phyloP scores from a whole-genome alignment of 805 yeast species.

The Candida silvicultrix region DNA sequence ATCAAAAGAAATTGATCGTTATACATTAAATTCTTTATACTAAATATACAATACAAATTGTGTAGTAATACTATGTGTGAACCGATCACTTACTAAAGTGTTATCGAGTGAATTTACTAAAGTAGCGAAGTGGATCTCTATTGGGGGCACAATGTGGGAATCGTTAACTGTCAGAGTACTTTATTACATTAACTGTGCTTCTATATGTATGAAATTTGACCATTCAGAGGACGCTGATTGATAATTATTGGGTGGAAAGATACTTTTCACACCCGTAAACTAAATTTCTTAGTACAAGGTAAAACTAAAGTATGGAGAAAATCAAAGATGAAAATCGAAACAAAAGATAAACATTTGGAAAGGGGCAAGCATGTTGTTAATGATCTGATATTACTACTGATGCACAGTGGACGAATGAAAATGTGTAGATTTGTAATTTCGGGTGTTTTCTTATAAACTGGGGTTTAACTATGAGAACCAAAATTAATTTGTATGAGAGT shows the following conservation, averaged over 20 bases:
- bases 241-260: neutral
- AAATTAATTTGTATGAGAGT: no score
- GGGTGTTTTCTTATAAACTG: neutral
- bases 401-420: neutral
- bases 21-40: no score
- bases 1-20: no score
- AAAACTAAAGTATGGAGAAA: neutral
- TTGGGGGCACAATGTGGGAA: no score
- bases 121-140: no score
- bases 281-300: neutral
- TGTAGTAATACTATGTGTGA: no score
- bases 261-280: neutral
- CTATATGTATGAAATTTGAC: neutral
- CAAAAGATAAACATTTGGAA: no score
- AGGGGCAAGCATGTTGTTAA: neutral
- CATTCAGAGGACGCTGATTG: neutral
- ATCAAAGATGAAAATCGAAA: no score
- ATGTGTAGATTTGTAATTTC: neutral
- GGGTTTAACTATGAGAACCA: neutral
- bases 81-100: no score
- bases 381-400: neutral
- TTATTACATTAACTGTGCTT: neutral
- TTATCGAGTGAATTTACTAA: no score
- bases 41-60: no score
- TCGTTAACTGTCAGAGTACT: no score